Evolutionary conservation across 345 rosid species (phyloP), one percentile per base, ranked within the genome.

Genomic region (Bruguiera parviflora): DNA sequence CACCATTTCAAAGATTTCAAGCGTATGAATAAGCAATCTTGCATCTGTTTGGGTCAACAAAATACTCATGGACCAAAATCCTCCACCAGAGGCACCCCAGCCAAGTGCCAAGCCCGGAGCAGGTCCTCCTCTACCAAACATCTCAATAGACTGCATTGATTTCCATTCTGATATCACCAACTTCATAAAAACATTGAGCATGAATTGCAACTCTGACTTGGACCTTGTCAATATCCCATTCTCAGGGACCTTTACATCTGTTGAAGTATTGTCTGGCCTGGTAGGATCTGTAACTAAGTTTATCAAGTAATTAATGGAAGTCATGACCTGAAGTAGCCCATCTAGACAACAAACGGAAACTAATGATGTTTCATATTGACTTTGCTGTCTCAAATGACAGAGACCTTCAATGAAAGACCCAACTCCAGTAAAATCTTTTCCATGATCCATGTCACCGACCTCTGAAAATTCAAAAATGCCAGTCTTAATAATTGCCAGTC

Each of bases 21-120:
- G 85, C 82, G 88, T 79, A 69, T 75, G 72, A 71, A 81, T 76
- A 43, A 87, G 73, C 64, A 94, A 78, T 47, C 61, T 39, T 7
- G 90, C 86, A 68, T 91, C 98, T 63, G 79, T 85, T 80, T 94
- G 96, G 49, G 86, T 86, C 79, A 87, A 78, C 65, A 91, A 75
- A 81, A 82, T 75, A 78, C 72, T 70, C 43, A 63, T 52, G 46
- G 98, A 91, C 97, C 96, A 94, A 80, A 86, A 86, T 68, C 97
- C 98, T 72, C 98, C 97, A 64, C 85, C 87, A 63, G 86, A 78
- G 74, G 90, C 89, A 80, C 98, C 98, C 97, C 97, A 94, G 64
- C 98, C 97, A 60, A 87, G 66, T 70, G 95, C 97, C 37, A 88
- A 77, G 55, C 98, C 97, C 16, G 98, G 98, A 70, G 92, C 89